A percentile compares a stretch with the other conserved stretches of the same genome.
phyloP scores from a whole-genome alignment of 2,329 filamentous ascomycete species.

The Daldinia sp. region DNA sequence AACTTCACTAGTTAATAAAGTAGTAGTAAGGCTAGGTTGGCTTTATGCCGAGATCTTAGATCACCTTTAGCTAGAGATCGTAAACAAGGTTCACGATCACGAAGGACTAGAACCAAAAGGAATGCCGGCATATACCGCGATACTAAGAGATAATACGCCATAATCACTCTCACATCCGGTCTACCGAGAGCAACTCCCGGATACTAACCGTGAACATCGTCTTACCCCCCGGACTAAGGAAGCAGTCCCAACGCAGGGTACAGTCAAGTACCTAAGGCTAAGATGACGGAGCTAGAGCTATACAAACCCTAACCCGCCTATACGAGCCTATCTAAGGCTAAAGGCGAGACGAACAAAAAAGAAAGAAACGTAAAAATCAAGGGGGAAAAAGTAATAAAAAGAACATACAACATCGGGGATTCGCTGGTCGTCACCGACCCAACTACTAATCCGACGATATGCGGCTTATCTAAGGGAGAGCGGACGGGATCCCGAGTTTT shows the following conservation, averaged over 20 bases:
- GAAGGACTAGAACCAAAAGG: neutral
- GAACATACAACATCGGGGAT: conserved; percentile 9
- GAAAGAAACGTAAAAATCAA: neutral
- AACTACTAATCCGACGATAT: conserved; percentile 1
- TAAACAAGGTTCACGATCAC: neutral
- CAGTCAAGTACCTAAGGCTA: neutral
- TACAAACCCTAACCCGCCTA: neutral
- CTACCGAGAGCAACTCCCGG: neutral
- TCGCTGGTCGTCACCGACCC: conserved; percentile 11
- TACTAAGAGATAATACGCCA: neutral
- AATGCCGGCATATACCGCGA: neutral
- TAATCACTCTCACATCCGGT: neutral
- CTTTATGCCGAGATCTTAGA: neutral
- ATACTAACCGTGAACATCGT: neutral
- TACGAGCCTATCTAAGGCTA: neutral
- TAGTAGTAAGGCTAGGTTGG: neutral
- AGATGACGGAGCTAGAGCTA: neutral
- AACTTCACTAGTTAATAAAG: neutral
- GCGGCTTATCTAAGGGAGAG: conserved; percentile 3
- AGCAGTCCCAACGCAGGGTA: neutral
- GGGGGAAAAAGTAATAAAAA: neutral
- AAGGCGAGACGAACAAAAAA: neutral
- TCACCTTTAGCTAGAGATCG: neutral
- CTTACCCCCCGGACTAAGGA: neutral
- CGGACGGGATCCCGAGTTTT: conserved; percentile 9